Percentiles rank a stretch among this genome's conserved stretches.
phyloP scores from a whole-genome alignment of 352 stramenopile species.

The Globisporangium rhizosaccharum region DNA sequence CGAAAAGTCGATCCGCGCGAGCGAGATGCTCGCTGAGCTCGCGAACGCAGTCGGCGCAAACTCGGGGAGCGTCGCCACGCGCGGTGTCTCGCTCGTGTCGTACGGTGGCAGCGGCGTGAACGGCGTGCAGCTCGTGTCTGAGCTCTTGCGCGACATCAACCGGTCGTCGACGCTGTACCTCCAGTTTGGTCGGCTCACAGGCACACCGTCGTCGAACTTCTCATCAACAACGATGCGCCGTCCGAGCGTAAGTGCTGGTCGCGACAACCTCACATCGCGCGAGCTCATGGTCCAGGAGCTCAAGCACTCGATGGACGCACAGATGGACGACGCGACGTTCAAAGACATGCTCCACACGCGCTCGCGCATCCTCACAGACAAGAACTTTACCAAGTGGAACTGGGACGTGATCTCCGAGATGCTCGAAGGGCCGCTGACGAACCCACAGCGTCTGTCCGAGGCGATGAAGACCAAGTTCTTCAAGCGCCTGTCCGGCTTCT shows the following conservation, averaged over 20 bases:
- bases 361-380: constrained; percentile 79
- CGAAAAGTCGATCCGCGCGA: constrained; percentile 82
- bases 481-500: constrained; percentile 87
- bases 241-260: constrained; percentile 14
- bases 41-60: constrained; percentile 74
- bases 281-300: constrained; percentile 85
- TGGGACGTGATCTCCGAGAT: constrained; percentile 90
- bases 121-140: constrained; percentile 81
- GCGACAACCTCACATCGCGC: constrained; percentile 73
- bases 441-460: constrained; percentile 80
- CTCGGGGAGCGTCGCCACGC: constrained; percentile 59
- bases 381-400: constrained; percentile 91
- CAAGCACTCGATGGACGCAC: constrained; percentile 82
- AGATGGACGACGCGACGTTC: constrained; percentile 87
- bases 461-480: constrained; percentile 93
- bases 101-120: constrained; percentile 79
- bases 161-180: constrained; percentile 54
- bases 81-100: constrained; percentile 74
- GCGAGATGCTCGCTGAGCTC: constrained; percentile 81
- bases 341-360: constrained; percentile 88
- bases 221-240: constrained; percentile 17
- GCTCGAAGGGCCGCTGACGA: constrained; percentile 80
- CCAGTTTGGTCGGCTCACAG: constrained; percentile 13
- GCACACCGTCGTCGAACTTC: constrained; percentile 15
- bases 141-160: constrained; percentile 85